Percentiles rank a stretch among this genome's conserved stretches.
Conservation (phyloP, 805 yeast genomes). For the Yarrowia sp. region DNA sequence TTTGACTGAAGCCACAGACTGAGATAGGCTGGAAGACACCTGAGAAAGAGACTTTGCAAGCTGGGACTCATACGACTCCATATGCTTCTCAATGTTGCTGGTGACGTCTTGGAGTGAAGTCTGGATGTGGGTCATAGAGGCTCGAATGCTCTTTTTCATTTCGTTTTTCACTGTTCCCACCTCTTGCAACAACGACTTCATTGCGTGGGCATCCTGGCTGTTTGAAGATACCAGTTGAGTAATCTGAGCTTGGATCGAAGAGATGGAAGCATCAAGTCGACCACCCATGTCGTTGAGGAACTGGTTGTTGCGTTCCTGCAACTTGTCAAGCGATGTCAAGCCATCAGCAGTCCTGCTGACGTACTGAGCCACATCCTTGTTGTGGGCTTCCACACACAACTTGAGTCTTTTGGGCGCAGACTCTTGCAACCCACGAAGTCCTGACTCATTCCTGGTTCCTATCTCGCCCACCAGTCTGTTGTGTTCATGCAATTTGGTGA, state of each 20-base stretch:
- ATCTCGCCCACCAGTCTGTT: background rate
- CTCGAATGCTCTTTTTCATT: slow-evolving; percentile 7
- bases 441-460: background rate
- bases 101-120: background rate
- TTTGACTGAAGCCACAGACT: background rate
- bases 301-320: slow-evolving; percentile 8
- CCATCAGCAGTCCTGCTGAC: slow-evolving; percentile 1
- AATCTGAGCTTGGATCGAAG: slow-evolving; percentile 19
- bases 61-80: slow-evolving; percentile 1
- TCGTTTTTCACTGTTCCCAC: slow-evolving; percentile 1
- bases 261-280: background rate
- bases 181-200: background rate
- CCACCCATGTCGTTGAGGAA: background rate
- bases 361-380: background rate
- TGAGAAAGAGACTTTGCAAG: slow-evolving; percentile 2
- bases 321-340: background rate
- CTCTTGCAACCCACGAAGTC: background rate
- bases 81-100: background rate
- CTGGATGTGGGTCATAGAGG: slow-evolving; percentile 9
- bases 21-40: background rate
- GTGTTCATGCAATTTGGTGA: slow-evolving; percentile 18
- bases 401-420: slow-evolving; percentile 32
- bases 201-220: slow-evolving; percentile 9
- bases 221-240: background rate
- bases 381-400: slow-evolving; percentile 15